phyloP scores from a whole-genome alignment of 179 eudicot genomes.

The Beta lomatogona region DNA sequence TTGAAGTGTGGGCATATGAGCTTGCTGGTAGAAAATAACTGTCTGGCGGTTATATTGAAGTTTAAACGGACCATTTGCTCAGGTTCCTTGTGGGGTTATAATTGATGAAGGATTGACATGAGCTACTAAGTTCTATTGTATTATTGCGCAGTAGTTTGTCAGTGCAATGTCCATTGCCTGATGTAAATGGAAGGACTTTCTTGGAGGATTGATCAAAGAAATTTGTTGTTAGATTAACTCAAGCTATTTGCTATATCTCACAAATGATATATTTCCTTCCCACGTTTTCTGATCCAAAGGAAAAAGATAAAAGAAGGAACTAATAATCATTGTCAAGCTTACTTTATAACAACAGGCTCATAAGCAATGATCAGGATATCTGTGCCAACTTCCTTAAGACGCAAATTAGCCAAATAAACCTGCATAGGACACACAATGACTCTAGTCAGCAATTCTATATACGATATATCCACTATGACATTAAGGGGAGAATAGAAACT shows the following conservation, averaged over 20 bases:
- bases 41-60: neutral
- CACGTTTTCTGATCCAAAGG: neutral
- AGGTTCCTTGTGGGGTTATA: neutral
- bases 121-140: neutral
- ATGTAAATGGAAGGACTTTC: neutral
- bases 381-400: conserved; percentile 81
- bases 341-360: conserved; percentile 85
- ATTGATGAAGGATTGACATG: neutral
- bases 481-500: conserved; percentile 4
- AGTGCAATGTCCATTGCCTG: neutral
- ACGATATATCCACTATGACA: neutral
- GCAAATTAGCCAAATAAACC: conserved; percentile 87
- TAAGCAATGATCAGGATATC: conserved; percentile 79
- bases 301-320: neutral
- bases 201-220: neutral
- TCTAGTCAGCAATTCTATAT: neutral
- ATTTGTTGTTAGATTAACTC: neutral
- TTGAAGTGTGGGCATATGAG: neutral
- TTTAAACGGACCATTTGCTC: neutral
- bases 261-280: neutral
- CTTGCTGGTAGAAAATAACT: neutral
- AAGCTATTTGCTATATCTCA: neutral
- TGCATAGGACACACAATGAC: conserved; percentile 32
- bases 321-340: conserved; percentile 27
- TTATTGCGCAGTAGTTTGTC: neutral